These are phyloP conservation scores for Diospyros kaki DNA, from an alignment of 148 eudicot genomes.

Conservation along the genomic window DNA sequence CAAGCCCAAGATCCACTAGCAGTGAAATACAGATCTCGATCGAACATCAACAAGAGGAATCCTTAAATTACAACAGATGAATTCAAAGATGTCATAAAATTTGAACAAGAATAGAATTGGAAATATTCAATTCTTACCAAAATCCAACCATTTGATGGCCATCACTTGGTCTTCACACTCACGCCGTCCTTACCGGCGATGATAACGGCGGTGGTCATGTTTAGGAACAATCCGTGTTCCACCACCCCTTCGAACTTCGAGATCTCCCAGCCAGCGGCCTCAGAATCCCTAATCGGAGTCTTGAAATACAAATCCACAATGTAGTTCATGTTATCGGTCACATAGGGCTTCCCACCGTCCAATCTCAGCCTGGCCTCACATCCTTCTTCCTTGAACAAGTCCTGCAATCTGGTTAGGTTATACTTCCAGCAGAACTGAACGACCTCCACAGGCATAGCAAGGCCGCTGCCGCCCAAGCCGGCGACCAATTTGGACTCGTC, in stretches of 20 bases:
- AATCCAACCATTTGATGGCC: neutral
- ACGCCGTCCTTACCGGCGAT: conserved; percentile 86
- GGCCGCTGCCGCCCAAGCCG: conserved; percentile 83
- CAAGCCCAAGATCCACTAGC: neutral
- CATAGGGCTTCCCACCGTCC: conserved; percentile 78
- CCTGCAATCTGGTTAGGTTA: conserved; percentile 61
- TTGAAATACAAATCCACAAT: conserved; percentile 92
- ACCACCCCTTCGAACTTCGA: conserved; percentile 79
- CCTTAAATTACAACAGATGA: neutral
- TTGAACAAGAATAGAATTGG: neutral
- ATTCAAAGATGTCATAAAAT: neutral
- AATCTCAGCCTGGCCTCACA: conserved; percentile 80
- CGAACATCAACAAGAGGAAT: neutral
- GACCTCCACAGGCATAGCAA: conserved; percentile 96
- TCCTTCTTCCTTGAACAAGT: conserved; percentile 58
- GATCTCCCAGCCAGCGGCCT: conserved; percentile 74
- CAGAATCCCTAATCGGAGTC: conserved; percentile 71
- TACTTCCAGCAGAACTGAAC: conserved; percentile 96
- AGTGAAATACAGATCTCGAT: neutral
- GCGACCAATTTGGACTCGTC: conserved; percentile 80
- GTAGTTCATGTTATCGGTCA: conserved; percentile 84
- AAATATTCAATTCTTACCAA: conserved; percentile 13
- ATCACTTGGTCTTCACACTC: conserved; percentile 71
- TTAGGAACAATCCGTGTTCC: conserved; percentile 88
- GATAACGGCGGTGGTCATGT: conserved; percentile 78